phyloP scores from a whole-genome alignment of 1,139 yeast genomes.

The Suhomyces atakaporum region DNA sequence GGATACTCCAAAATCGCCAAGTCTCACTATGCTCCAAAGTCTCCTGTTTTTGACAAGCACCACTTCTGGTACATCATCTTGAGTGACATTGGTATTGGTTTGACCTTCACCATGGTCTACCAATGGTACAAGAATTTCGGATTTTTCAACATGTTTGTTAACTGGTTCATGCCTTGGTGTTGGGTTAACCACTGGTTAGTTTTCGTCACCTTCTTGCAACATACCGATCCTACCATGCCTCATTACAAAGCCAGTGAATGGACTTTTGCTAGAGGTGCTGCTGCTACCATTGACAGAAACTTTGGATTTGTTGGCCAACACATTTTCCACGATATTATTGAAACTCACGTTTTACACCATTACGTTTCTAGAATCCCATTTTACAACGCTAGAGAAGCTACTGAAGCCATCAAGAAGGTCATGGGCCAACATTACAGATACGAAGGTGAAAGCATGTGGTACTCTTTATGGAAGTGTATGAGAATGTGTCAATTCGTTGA shows the following conservation, averaged over 20 bases:
- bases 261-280: constrained; percentile 69
- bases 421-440: constrained; percentile 61
- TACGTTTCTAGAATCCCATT: constrained; percentile 64
- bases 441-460: constrained; percentile 59
- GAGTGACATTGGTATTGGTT: constrained; percentile 55
- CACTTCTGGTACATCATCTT: constrained; percentile 57
- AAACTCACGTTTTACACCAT: constrained; percentile 65
- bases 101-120: constrained; percentile 43
- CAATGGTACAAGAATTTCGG: constrained; percentile 52
- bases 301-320: constrained; percentile 60
- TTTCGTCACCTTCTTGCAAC: constrained; percentile 62
- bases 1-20: constrained; percentile 36
- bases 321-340: constrained; percentile 65
- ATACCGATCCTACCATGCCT: constrained; percentile 59
- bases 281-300: constrained; percentile 63
- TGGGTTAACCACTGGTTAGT: constrained; percentile 68
- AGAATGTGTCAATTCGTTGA: constrained; percentile 63
- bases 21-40: constrained; percentile 53
- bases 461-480: constrained; percentile 54
- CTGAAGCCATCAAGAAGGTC: constrained; percentile 57
- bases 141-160: constrained; percentile 46
- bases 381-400: constrained; percentile 62
- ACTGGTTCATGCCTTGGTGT: constrained; percentile 58
- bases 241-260: constrained; percentile 59
- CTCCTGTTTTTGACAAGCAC: constrained; percentile 55